Evolutionary conservation across 1,284 basidiomycete species (phyloP).

Genomic region (Omphalotus olearius): DNA sequence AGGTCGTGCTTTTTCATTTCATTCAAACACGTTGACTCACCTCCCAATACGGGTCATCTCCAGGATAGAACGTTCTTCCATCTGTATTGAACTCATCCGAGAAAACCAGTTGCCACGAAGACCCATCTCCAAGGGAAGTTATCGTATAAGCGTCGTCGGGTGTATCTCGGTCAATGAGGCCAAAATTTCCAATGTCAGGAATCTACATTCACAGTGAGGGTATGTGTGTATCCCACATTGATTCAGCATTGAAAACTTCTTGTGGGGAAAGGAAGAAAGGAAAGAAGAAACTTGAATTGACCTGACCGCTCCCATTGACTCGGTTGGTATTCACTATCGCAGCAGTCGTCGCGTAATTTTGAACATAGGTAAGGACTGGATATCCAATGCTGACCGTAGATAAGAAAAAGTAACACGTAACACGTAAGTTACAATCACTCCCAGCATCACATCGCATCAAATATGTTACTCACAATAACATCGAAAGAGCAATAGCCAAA

Average conservation of each 20-base stretch:
- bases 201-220: too few relatives aligned
- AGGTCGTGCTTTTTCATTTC: background rate
- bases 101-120: slow-evolving; percentile 45
- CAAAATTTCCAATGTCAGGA: slow-evolving; percentile 51
- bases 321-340: slow-evolving; percentile 46
- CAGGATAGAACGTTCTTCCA: slow-evolving; percentile 65
- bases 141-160: slow-evolving; percentile 49
- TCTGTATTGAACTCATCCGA: slow-evolving; percentile 80
- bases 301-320: slow-evolving; percentile 47
- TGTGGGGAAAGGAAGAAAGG: too few relatives aligned
- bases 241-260: too few relatives aligned
- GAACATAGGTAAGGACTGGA: slow-evolving; percentile 46
- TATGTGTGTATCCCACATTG: too few relatives aligned
- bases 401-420: too few relatives aligned
- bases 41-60: slow-evolving; percentile 66
- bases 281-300: background rate
- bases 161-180: slow-evolving; percentile 64
- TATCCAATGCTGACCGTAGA: slow-evolving; percentile 41
- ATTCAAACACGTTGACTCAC: slow-evolving; percentile 24
- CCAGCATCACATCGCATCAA: background rate
- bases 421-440: too few relatives aligned
- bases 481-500: slow-evolving; percentile 42
- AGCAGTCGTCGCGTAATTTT: slow-evolving; percentile 46
- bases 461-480: slow-evolving; percentile 43
- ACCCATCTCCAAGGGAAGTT: slow-evolving; percentile 45